These are phyloP conservation scores for Hibiscus mutabilis DNA, from an alignment of 345 rosid species.

Conservation along the genomic window DNA sequence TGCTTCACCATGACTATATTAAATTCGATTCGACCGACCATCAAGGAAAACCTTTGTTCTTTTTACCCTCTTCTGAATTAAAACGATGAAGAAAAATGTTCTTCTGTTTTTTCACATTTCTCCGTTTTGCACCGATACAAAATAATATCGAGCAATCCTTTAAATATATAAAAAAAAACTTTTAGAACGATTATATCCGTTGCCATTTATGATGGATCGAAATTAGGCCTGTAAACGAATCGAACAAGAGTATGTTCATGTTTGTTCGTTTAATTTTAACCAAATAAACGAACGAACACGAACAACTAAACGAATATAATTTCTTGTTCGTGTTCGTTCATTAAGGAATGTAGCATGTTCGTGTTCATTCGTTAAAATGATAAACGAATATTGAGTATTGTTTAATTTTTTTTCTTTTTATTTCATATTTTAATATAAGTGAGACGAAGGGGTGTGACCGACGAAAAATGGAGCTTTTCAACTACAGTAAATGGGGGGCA, in stretches of 20 bases:
- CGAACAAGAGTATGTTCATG: too few relatives aligned
- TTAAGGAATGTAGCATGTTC: too few relatives aligned
- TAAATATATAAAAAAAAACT: background rate
- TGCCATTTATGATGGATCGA: background rate
- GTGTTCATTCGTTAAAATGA: too few relatives aligned
- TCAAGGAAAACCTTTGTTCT: background rate
- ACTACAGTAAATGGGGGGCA: background rate
- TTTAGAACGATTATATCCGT: background rate
- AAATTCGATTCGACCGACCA: constrained; percentile 8
- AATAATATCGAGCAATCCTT: background rate
- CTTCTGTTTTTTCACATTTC: background rate
- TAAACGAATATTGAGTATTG: too few relatives aligned
- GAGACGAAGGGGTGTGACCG: background rate
- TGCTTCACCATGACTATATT: constrained; percentile 3
- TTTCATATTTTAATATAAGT: too few relatives aligned
- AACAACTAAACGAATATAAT: too few relatives aligned
- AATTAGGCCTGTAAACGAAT: too few relatives aligned
- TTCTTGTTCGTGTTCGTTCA: too few relatives aligned
- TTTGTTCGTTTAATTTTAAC: too few relatives aligned
- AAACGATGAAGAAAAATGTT: background rate
- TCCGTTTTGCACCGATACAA: too few relatives aligned
- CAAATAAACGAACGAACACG: too few relatives aligned
- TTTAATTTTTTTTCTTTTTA: too few relatives aligned
- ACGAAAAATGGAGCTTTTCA: background rate
- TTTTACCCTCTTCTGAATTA: background rate